phyloP scores from a whole-genome alignment of 805 yeast genomes.

The Hagleromyces aurorensis region DNA sequence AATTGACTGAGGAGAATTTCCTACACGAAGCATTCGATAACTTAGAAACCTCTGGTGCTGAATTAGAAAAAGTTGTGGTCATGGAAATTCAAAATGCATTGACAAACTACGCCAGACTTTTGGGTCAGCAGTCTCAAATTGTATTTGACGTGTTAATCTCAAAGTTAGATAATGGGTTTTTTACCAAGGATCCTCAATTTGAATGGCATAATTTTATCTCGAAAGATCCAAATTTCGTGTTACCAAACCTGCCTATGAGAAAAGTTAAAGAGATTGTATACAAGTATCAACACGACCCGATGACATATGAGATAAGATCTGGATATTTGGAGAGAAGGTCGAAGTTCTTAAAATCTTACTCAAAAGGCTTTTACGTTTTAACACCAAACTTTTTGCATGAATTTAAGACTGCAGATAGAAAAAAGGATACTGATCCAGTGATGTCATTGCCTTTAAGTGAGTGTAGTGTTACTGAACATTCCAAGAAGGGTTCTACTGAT shows the following conservation, averaged over 20 bases:
- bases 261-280: constrained; percentile 54
- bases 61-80: constrained; percentile 80
- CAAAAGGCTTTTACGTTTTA: constrained; percentile 83
- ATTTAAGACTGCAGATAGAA: constrained; percentile 75
- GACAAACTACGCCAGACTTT: constrained; percentile 58
- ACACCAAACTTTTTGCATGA: constrained; percentile 88
- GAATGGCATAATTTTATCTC: constrained; percentile 86
- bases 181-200: constrained; percentile 66
- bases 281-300: constrained; percentile 59
- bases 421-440: constrained; percentile 71
- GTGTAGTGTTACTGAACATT: constrained; percentile 77
- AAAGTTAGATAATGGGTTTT: constrained; percentile 57
- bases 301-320: constrained; percentile 59
- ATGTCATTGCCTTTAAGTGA: constrained; percentile 75
- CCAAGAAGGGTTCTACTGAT: constrained; percentile 58
- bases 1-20: constrained; percentile 75
- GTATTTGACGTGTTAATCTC: constrained; percentile 61
- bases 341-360: constrained; percentile 84
- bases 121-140: constrained; percentile 67
- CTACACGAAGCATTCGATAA: constrained; percentile 84
- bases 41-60: constrained; percentile 79
- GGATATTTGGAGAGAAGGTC: constrained; percentile 86
- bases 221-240: constrained; percentile 64
- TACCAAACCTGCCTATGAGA: constrained; percentile 54
- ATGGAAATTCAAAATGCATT: constrained; percentile 79